Base-by-base conservation (phyloP, 2,329 filamentous ascomycete species). In the Cordyceps pruinosa region DNA sequence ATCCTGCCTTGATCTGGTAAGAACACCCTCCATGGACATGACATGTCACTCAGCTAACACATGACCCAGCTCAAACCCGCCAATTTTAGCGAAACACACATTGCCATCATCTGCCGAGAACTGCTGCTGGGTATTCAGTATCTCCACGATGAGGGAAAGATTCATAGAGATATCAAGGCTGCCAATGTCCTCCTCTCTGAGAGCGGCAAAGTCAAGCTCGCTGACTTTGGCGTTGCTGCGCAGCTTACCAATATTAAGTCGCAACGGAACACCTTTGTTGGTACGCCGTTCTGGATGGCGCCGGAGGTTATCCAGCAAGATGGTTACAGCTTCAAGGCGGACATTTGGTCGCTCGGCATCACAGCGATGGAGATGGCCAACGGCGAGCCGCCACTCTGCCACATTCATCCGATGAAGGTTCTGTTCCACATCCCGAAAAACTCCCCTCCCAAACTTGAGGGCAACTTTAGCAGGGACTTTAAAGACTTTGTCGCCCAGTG, bases 231-330 rank as follows among this genome's bases (percentile, higher is more conserved):
- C 59, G 94, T 99, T 42, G 94, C 94, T 8, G 93, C 94, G 30
- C 94, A 99, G 71, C 79, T 99, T 66, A 96, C 90, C 60, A 96
- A 97, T 69, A 96, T 97, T 75, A 97, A 97, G 73, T 97, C 93
- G 2, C 91, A 97, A 71, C 85, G 94, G 56, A 93, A 97, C 72
- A 99, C 94, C 0, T 97, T 99, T 67, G 94, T 99, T 21, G 94
- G 94, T 21, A 97, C 93, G 0, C 94, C 94, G 0, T 96, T 95
- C 69, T 96, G 91, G 91, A 96, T 96, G 91, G 91, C 91, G 1
- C 91, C 91, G 1, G 91, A 96, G 69, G 91, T 96, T 35, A 96
- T 96, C 63, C 87, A 95, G 70, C 90, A 96, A 72, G 84, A 89
- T 61, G 83, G 82, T 17, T 85, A 85, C 61, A 90, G 93, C 70